phyloP scores from a whole-genome alignment of 768 basidiomycete species.

The Podaxis mareebaensis region DNA sequence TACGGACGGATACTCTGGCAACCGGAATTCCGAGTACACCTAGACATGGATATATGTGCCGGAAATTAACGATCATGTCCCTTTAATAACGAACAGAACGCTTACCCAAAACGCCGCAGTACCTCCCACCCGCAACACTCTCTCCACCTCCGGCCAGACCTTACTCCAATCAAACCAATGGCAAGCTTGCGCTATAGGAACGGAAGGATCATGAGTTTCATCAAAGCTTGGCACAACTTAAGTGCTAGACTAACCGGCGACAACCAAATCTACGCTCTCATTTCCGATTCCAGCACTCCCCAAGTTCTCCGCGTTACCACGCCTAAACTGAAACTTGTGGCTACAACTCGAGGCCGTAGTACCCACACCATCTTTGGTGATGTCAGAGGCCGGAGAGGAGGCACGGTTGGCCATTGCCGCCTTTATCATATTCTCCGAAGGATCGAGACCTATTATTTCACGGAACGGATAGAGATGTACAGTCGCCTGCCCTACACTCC shows the following conservation, averaged over 20 bases:
- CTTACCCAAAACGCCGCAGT: conserved; percentile 75
- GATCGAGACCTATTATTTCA: conserved; percentile 73
- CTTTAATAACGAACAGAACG: conserved; percentile 2
- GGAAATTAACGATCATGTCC: background rate
- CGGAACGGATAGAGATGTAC: conserved; percentile 53
- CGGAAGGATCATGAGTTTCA: background rate
- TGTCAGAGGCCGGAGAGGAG: background rate
- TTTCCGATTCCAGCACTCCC: conserved; percentile 40
- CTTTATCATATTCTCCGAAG: conserved; percentile 69
- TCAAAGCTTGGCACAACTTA: background rate
- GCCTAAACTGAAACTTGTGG: conserved; percentile 29
- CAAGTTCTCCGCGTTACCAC: conserved; percentile 57
- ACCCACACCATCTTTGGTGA: background rate
- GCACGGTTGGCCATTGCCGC: conserved; percentile 38
- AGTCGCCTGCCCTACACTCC: conserved; percentile 68
- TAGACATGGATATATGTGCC: conserved; percentile 19
- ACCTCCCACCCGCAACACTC: conserved; percentile 61
- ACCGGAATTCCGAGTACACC: conserved; percentile 74
- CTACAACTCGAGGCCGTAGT: background rate
- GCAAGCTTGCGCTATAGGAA: conserved; percentile 62
- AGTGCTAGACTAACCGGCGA: conserved; percentile 50
- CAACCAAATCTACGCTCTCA: conserved; percentile 62
- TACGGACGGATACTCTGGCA: conserved; percentile 58
- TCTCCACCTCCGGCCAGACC: conserved; percentile 67
- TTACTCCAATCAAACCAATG: conserved; percentile 82